Evolutionary conservation across 371 early-diverging fungal genomes (phyloP), one percentile per base, ranked within the genome.

Genomic region (Mucor velutinosus): DNA sequence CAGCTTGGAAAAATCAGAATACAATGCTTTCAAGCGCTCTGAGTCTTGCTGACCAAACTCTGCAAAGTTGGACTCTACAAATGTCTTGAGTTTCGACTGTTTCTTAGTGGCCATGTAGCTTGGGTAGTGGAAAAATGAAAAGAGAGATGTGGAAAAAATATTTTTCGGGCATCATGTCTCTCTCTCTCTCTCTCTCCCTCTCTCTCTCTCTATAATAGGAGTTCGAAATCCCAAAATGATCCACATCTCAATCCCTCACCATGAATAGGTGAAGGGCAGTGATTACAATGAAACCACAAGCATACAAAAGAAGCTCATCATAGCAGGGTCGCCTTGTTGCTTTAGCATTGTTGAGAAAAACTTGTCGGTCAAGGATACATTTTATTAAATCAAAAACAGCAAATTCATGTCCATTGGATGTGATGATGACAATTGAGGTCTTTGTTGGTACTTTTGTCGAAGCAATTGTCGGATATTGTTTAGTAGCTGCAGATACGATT

Each of bases 401-500:
- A 87, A 67, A 65, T 91, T 87, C 71, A 92, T 86, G 73, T 93
- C 89, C 76, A 93, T 92, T 33, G 88, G 87, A 64, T 90, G 89
- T 15, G 90, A 90, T 27, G 90, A 81, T 43, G 88, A 89, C 27
- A 95, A 80, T 70, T 95, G 95, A 35, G 96, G 96, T 51, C 90
- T 84, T 71, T 97, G 96, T 2, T 77, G 77, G 71, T 94, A 96
- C 64, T 87, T 89, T 65, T 77, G 74, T 17, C 80, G 72, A 62
- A 95, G 77, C 39, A 92, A 85, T 0, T 78, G 74, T 45, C 96
- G 86, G 25, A 93, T 84, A 15, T 82, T 77, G 68, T 88, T 86
- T 23, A 97, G 72, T 35, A 96, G 75, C 76, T 94, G 87, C 23
- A 90, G 74, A 66, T 93, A 95, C 1, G 93, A 83, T 69, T 87